Base-by-base conservation (phyloP, 2,329 filamentous ascomycete species). In the Trichoderma sp. region DNA sequence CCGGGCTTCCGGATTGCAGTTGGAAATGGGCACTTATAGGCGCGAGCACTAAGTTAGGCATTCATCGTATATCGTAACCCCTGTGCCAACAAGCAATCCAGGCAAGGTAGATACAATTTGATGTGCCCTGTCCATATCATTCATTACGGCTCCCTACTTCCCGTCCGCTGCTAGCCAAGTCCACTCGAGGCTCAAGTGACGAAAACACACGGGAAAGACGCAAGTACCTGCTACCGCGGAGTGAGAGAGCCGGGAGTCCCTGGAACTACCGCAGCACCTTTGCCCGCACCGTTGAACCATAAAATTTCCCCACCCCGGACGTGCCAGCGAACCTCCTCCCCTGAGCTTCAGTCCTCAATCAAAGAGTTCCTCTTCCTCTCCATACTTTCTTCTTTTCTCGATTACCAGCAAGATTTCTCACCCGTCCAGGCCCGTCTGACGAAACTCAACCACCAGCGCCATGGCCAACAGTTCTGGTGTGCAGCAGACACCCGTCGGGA, bases 401-500 rank as follows among this genome's bases (percentile, higher is more conserved):
- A n/a, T 53, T 21, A 3, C 68, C n/a, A 60, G 35, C 41, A 45
- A 18, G 29, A 65, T 16, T 7, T 7, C 24, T 69, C 31, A 14
- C 53, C 31, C 53, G 7, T 71, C 7, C 56, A 71, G 66, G 66
- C 33, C 24, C 59, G 38, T 65, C 27, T 53, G 35, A 35, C 29
- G 41, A 16, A 53, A 56, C 38, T 71, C 21, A n/a, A 14, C 18
- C 29, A n/a, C 67, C 16, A 45, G 18, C 71, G 74, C 68, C 53
- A 76, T 76, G 75, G 69, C 75, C 59, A 75, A 71, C 24, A 71
- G 69, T 59, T 68, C 71, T 65, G 45, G 69, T 64, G 60, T 76
- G 75, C 75, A 71, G 72, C 75, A 75, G 75, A 72, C 64, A 62
- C 75, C 60, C 24, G 59, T 18, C 38, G 72, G 75, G 24, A 65